Evolutionary conservation across 345 rosid species (phyloP).

Genomic region (Triadica sebifera): DNA sequence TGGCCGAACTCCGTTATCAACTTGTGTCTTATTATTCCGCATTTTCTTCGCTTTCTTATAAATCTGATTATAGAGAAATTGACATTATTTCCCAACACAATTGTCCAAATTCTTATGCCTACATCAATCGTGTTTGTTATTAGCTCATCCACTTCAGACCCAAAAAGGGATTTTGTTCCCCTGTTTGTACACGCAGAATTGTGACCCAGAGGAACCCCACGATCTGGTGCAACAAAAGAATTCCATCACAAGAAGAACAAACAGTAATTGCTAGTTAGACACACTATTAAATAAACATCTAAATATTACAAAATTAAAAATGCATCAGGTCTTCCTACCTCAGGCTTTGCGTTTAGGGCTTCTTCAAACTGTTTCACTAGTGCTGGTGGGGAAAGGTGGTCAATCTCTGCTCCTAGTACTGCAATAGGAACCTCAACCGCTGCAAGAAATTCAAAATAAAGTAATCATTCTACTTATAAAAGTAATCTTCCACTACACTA

Average conservation of each 20-base stretch:
- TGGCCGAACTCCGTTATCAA: no score
- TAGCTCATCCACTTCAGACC: neutral
- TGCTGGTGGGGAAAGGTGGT: conserved; percentile 38
- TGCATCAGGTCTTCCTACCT: conserved; percentile 24
- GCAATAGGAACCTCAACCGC: conserved; percentile 40
- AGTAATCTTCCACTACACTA: neutral
- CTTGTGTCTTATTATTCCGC: no score
- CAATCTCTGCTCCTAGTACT: conserved; percentile 44
- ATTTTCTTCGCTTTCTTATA: no score
- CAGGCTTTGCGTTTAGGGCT: conserved; percentile 32
- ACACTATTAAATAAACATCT: no score
- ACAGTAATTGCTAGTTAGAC: neutral
- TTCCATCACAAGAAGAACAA: neutral
- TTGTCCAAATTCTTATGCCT: neutral
- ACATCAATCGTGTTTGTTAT: neutral
- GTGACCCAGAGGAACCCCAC: neutral
- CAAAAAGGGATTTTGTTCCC: neutral
- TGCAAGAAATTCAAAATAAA: conserved; percentile 20
- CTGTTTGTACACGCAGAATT: neutral
- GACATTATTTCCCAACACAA: neutral
- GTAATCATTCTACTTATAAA: neutral
- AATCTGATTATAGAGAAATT: no score
- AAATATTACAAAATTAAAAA: neutral
- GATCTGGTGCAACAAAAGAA: neutral
- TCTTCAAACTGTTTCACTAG: conserved; percentile 45